These are phyloP conservation scores for Pseudogymnoascus sp. DNA, from an alignment of 2,329 filamentous ascomycete species.

Conservation along the genomic window DNA sequence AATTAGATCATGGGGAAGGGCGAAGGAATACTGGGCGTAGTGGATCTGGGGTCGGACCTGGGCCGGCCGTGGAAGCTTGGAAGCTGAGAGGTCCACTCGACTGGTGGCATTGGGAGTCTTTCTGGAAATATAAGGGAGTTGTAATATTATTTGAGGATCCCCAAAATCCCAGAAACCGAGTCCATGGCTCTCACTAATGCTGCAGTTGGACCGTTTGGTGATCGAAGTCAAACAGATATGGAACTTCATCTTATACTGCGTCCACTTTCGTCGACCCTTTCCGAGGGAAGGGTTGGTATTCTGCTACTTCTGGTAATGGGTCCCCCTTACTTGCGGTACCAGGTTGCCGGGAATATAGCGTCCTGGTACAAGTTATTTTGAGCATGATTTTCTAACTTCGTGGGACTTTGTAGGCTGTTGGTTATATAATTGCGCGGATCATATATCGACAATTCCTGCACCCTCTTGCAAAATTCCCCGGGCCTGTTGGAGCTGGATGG, in stretches of 20 bases:
- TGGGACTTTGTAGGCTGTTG: neutral
- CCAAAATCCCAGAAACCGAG: constrained; percentile 5
- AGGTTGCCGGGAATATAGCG: neutral
- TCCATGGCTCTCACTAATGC: constrained; percentile 8
- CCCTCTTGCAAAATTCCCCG: constrained; percentile 26
- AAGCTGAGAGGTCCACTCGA: neutral
- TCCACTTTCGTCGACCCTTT: constrained; percentile 1
- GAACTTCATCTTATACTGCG: constrained; percentile 5
- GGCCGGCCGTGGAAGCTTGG: neutral
- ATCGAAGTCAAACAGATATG: constrained; percentile 1
- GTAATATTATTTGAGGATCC: constrained; percentile 7
- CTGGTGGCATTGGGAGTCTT: neutral
- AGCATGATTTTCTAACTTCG: neutral
- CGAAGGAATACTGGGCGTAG: neutral
- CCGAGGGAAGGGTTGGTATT: neutral
- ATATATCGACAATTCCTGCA: constrained; percentile 18
- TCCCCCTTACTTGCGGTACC: neutral
- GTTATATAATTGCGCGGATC: neutral
- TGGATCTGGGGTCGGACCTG: constrained; percentile 1
- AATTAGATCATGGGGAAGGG: neutral
- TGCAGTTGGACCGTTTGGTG: neutral
- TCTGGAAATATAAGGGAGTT: neutral
- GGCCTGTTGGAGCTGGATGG: constrained; percentile 24
- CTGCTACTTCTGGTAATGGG: constrained; percentile 8
- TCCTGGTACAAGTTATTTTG: neutral